Evolutionary conservation across 306 rosid species (phyloP).

Genomic region (Delonix regia): DNA sequence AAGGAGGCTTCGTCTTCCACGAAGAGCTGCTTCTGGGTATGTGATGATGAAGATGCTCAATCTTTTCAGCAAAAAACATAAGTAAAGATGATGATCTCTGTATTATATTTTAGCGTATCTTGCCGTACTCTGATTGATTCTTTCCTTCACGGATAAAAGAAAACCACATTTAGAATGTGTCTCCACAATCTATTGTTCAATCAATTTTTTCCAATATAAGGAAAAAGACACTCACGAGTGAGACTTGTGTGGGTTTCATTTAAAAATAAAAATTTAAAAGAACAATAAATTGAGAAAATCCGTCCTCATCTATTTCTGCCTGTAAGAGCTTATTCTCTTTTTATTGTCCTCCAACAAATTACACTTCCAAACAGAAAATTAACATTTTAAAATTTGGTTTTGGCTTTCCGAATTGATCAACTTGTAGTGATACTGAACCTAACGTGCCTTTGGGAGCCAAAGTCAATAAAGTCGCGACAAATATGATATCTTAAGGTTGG

Average conservation of each 20-base stretch:
- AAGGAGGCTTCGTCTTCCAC: neutral
- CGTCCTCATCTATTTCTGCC: too few relatives aligned
- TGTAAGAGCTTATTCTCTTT: neutral
- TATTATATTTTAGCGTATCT: neutral
- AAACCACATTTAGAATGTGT: neutral
- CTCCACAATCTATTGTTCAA: too few relatives aligned
- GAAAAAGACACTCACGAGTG: too few relatives aligned
- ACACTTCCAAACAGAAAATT: neutral
- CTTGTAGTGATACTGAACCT: neutral
- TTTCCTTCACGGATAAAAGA: conserved; percentile 11
- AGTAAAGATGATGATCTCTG: neutral
- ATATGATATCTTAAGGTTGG: conserved; percentile 22
- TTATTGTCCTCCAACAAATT: neutral
- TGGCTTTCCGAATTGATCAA: neutral
- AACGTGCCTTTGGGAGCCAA: conserved; percentile 30
- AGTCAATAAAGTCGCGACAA: conserved; percentile 42
- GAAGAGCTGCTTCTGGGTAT: neutral
- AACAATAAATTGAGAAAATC: too few relatives aligned
- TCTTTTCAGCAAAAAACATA: neutral
- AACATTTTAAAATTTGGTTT: neutral
- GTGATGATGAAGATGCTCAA: neutral
- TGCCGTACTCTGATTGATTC: conserved; percentile 37
- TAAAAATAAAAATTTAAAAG: too few relatives aligned
- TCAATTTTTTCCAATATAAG: too few relatives aligned
- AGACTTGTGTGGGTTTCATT: too few relatives aligned